phyloP scores from a whole-genome alignment of 1,284 basidiomycete genomes.

The Leccinum insigne region DNA sequence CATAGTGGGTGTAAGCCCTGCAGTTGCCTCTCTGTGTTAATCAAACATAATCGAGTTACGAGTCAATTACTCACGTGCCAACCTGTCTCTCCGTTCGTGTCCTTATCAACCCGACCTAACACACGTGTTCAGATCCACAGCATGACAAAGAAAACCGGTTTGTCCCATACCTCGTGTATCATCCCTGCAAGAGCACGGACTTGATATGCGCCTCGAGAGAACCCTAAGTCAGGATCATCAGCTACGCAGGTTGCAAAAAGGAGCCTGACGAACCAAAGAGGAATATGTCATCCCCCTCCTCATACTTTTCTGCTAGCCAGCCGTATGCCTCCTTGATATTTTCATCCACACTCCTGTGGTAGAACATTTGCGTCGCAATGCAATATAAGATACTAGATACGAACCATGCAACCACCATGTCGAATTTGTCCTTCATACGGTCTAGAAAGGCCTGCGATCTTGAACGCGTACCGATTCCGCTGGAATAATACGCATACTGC shows the following conservation, averaged over 20 bases:
- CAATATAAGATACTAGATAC: too few relatives aligned
- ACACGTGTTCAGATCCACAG: neutral
- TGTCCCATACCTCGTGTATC: neutral
- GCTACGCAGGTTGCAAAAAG: neutral
- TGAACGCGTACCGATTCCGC: too few relatives aligned
- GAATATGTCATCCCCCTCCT: neutral
- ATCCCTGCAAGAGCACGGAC: neutral
- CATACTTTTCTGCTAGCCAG: neutral
- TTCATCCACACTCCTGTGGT: neutral
- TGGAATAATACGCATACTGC: too few relatives aligned
- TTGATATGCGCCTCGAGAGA: neutral
- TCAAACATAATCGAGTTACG: neutral
- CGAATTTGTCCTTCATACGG: too few relatives aligned
- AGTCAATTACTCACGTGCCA: neutral
- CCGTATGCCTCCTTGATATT: neutral
- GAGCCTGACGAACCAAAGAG: neutral
- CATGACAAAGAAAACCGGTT: neutral
- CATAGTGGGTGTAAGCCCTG: constrained; percentile 32
- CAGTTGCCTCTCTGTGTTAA: neutral
- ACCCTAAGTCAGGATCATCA: neutral
- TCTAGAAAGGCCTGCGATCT: too few relatives aligned
- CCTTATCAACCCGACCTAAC: constrained; percentile 18
- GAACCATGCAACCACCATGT: too few relatives aligned
- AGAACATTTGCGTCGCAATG: too few relatives aligned
- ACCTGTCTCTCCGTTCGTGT: neutral